phyloP scores from a whole-genome alignment of 371 early-diverging fungal genomes.

The Nosema muscidifuracis region DNA sequence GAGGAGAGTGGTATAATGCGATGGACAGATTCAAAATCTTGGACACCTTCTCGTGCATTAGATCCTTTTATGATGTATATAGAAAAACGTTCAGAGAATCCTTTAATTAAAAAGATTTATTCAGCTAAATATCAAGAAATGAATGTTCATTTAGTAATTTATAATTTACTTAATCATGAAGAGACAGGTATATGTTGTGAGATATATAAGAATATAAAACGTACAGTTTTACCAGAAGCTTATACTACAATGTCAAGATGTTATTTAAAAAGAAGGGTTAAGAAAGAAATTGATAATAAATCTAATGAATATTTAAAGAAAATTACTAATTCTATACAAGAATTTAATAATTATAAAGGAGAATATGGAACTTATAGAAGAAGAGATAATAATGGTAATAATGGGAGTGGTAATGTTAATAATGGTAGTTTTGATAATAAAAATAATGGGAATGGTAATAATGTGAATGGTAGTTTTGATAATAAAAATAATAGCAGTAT shows the following conservation, averaged over 20 bases:
- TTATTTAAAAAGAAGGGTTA: too few relatives aligned
- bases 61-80: conserved; percentile 26
- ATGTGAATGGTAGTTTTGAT: too few relatives aligned
- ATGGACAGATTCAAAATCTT: conserved; percentile 39
- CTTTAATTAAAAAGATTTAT: conserved; percentile 32
- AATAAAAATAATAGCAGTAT: too few relatives aligned
- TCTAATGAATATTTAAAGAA: too few relatives aligned
- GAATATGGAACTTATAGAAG: too few relatives aligned
- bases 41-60: conserved; percentile 36
- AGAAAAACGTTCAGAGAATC: not conserved
- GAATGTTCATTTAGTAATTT: conserved; percentile 23
- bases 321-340: too few relatives aligned
- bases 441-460: too few relatives aligned
- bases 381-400: too few relatives aligned
- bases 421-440: too few relatives aligned
- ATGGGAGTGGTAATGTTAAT: too few relatives aligned
- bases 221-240: not conserved
- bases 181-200: not conserved
- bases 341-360: too few relatives aligned
- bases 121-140: conserved; percentile 16
- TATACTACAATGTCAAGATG: not conserved
- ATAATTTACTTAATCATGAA: conserved; percentile 6
- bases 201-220: not conserved
- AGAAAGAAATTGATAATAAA: too few relatives aligned
- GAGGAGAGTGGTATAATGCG: conserved; percentile 35